phyloP scores from a whole-genome alignment of 306 rosid species.

The Citrullus mucosospermus region DNA sequence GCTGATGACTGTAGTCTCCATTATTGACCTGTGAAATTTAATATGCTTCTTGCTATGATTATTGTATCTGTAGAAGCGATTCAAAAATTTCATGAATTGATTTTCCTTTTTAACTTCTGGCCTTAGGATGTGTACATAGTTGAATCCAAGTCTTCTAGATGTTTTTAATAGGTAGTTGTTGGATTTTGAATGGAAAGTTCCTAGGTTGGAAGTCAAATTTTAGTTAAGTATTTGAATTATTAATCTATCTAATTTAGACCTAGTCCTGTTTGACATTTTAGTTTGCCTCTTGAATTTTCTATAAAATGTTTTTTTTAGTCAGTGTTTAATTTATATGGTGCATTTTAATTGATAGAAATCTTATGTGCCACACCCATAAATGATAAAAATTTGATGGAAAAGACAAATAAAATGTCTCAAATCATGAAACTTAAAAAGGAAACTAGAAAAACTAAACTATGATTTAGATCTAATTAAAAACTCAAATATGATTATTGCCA shows the following conservation, averaged over 20 bases:
- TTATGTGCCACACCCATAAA: background rate
- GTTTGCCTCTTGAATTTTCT: background rate
- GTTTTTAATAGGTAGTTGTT: background rate
- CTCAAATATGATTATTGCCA: background rate
- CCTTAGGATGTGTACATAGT: background rate
- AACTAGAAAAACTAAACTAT: background rate
- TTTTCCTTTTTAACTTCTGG: background rate
- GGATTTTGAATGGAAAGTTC: background rate
- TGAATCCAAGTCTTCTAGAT: background rate
- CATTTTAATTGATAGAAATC: background rate
- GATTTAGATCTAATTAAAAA: background rate
- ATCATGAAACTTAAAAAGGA: background rate
- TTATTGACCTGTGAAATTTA: background rate
- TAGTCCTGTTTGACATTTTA: background rate
- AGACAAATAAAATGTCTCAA: background rate
- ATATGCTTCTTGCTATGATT: background rate
- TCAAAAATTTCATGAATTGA: background rate
- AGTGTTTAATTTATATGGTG: background rate
- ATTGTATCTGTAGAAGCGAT: background rate
- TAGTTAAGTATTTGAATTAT: background rate
- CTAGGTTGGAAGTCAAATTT: constrained; percentile 1
- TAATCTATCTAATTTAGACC: background rate
- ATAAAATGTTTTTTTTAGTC: background rate
- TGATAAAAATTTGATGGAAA: background rate
- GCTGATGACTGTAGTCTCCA: background rate